Conservation (phyloP, 2,329 filamentous ascomycete species). For the Tolypocladium ovalisporum region DNA sequence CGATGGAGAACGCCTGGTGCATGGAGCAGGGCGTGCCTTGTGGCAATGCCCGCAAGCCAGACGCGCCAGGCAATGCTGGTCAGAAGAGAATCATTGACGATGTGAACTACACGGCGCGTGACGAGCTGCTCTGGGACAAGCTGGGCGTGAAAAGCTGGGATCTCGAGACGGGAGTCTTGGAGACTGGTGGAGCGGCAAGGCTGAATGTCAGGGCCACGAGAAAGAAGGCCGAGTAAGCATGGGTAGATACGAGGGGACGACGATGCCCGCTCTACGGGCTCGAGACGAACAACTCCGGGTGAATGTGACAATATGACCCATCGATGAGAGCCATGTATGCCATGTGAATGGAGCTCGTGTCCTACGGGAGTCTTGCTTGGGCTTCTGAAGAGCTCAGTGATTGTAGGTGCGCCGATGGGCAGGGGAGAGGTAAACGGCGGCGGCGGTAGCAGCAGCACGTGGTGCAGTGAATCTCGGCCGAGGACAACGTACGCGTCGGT, state of each 20-base stretch:
- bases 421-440: not conserved
- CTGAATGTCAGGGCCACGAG: slow-evolving; percentile 6
- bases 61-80: not conserved
- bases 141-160: slow-evolving; percentile 23
- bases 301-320: too few relatives aligned
- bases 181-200: slow-evolving; percentile 24
- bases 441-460: not conserved
- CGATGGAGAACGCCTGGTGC: slow-evolving; percentile 24
- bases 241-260: not conserved
- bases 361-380: too few relatives aligned
- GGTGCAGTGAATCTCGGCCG: not conserved
- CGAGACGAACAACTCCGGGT: too few relatives aligned
- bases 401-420: not conserved
- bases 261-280: not conserved
- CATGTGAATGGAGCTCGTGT: not conserved
- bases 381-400: not conserved
- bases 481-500: too few relatives aligned
- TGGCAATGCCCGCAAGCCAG: slow-evolving; percentile 4
- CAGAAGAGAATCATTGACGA: not conserved
- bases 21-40: slow-evolving; percentile 14
- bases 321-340: too few relatives aligned
- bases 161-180: slow-evolving; percentile 21
- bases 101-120: not conserved
- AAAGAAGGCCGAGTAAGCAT: not conserved
- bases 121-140: slow-evolving; percentile 15